Conservation (phyloP, 108 stramenopile species). For the Cyclotella sp. region DNA sequence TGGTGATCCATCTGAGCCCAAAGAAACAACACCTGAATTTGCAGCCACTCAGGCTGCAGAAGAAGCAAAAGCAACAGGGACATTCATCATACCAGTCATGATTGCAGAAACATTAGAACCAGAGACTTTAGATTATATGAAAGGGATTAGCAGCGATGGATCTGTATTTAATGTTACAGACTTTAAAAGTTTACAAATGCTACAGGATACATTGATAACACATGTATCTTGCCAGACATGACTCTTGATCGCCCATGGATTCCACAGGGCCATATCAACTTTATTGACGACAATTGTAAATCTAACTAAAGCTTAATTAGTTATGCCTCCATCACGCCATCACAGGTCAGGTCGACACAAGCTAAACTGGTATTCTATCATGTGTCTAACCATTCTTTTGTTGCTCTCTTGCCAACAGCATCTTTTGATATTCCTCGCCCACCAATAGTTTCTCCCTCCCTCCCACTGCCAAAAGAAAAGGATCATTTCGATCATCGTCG, state of each 20-base stretch:
- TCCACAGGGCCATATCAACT: background rate
- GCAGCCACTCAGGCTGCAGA: constrained; percentile 22
- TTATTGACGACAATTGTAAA: background rate
- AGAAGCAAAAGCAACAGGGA: constrained; percentile 26
- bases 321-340: no score
- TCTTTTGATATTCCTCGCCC: constrained; percentile 82
- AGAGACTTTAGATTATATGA: constrained; percentile 17
- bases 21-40: constrained; percentile 6
- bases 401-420: constrained; percentile 58
- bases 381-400: background rate
- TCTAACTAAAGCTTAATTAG: no score
- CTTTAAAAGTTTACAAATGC: constrained; percentile 29
- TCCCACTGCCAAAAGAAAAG: constrained; percentile 83
- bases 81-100: constrained; percentile 45
- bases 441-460: constrained; percentile 75
- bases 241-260: background rate
- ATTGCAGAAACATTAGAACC: constrained; percentile 13
- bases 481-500: constrained; percentile 73
- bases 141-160: constrained; percentile 30
- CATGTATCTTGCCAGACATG: constrained; percentile 42
- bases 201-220: constrained; percentile 27
- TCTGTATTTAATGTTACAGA: constrained; percentile 34
- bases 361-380: background rate
- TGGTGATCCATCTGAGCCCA: constrained; percentile 40
- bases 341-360: background rate